A percentile compares a stretch with the other conserved stretches of the same genome.
These are phyloP conservation scores for Hypericum androsaemum DNA, from an alignment of 345 rosid species.

Conservation along the genomic window DNA sequence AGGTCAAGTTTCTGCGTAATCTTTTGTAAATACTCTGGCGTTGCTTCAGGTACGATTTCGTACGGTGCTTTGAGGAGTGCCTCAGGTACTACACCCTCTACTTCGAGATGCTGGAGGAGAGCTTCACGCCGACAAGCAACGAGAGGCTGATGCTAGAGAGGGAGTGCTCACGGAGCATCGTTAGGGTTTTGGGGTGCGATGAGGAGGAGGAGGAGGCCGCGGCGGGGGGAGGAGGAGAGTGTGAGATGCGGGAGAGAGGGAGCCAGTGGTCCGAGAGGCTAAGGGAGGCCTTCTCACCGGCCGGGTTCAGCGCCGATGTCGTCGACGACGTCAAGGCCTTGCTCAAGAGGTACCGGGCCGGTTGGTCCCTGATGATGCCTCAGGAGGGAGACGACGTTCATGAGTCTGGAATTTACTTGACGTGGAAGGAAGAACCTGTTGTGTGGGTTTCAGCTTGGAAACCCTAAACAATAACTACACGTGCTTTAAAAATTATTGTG, in stretches of 20 bases:
- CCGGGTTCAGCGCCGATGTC: conserved; percentile 53
- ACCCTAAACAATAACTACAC: conserved; percentile 33
- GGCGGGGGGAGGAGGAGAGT: conserved; percentile 14
- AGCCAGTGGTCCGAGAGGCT: conserved; percentile 47
- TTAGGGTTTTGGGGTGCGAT: conserved; percentile 62
- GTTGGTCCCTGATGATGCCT: conserved; percentile 43
- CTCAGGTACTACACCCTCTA: conserved; percentile 48
- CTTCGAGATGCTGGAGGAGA: conserved; percentile 66
- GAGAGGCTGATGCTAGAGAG: conserved; percentile 62
- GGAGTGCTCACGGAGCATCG: conserved; percentile 56
- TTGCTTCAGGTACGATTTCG: conserved; percentile 25
- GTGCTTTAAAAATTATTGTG: not conserved
- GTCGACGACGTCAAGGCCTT: conserved; percentile 64
- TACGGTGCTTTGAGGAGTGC: conserved; percentile 64
- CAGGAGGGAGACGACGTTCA: conserved; percentile 12
- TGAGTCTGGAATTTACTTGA: conserved; percentile 37
- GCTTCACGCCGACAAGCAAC: conserved; percentile 51
- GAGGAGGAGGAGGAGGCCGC: conserved; percentile 6
- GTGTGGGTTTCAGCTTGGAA: conserved; percentile 80
- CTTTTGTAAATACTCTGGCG: no score
- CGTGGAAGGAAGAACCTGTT: conserved; percentile 68
- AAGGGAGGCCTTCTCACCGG: conserved; percentile 24
- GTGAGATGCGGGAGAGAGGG: conserved; percentile 57
- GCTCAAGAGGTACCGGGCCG: conserved; percentile 49
- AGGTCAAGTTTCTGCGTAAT: no score